Evolutionary conservation across 371 early-diverging fungal genomes (phyloP), one percentile per base, ranked within the genome.

Genomic region (Chytridiales sp.): DNA sequence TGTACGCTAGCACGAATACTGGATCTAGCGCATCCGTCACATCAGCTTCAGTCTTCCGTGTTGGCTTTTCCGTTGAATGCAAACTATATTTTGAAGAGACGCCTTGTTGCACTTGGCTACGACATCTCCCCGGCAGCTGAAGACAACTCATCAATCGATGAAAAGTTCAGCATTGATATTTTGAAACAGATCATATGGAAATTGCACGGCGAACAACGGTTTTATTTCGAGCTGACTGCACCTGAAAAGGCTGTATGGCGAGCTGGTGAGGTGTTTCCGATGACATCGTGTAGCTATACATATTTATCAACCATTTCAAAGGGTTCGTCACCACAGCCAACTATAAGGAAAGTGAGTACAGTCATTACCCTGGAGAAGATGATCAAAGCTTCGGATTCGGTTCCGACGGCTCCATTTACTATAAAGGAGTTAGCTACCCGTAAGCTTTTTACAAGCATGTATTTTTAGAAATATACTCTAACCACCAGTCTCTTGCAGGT

Each of bases 1-100:
- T 70, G 66, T 26, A 24, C 64, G 2, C 40, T 81, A 2, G 70
- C 81, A 2, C 61, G 69, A 30, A 24, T 73, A 22, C 4, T 79
- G 0, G 81, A 81, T 47, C 60, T 70, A 0, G 67, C 72, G 0
- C 77, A 81, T 51, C 79, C 79, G 5, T 53, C 73, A 4, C 79
- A 78, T 48, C 66, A 64, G 32, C 66, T 81, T 9, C 76, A 67
- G 38, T 67, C 75, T 1, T 41, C 58, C 4, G 67, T 74, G 26
- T 56, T 81, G 5, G 72, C 76, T 8, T 76, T 67, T 59, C 79
- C 79, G 4, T 36, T 68, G 13, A 60, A 67, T 32, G 75, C 68
- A 1, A 54, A 51, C 11, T 38, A 47, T 3, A 64, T 81, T 9
- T 58, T 81, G 8, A 75, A 73, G 46, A 50, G 64, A 41, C 59